Evolutionary conservation across 805 yeast genomes (phyloP), one percentile per base, ranked within the genome.

Genomic region (Grigorovia humatica): DNA sequence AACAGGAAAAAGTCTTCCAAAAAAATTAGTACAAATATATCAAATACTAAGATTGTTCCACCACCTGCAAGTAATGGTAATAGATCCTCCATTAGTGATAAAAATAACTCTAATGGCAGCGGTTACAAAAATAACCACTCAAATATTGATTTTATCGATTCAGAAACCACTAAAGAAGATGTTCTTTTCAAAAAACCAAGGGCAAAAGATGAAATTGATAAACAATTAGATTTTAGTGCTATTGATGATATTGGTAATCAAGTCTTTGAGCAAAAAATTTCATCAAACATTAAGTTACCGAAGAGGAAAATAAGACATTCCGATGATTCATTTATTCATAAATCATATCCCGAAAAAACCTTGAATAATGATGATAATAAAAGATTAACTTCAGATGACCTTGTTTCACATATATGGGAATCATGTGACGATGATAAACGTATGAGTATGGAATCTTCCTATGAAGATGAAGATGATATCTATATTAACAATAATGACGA

Each of bases 161-260:
- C 65, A 12, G 52, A 54, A n/a, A 61, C 50, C 9, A 61, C 70
- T 1, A 63, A 55, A 49, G 70, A 68, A 48, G 71, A 68, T 54
- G 55, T 59, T 4, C 23, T 53, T 7, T 68, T 64, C 48, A 60
- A 61, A 44, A 68, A 68, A 53, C 63, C 60, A n/a, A 60, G 59
- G 51, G 53, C 51, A n/a, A 51, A 49, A 35, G 51, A 42, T 23
- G 45, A 47, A 29, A n/a, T 23, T 9, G 59, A 59, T 19, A 52
- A 59, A 12, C 52, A 59, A 19, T 49, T 66, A 43, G 59, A 66
- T 49, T 67, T 67, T 49, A 70, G 65, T 48, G 61, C 67, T 12
- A 61, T 68, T 11, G 71, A 68, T 48, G 63, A 66, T 51, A 56
- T 68, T 19, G 70, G 71, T 18, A 62, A 59, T 41, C 58, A 62